Evolutionary conservation across 768 basidiomycete genomes (phyloP).

Genomic region (Kwoniella pini): DNA sequence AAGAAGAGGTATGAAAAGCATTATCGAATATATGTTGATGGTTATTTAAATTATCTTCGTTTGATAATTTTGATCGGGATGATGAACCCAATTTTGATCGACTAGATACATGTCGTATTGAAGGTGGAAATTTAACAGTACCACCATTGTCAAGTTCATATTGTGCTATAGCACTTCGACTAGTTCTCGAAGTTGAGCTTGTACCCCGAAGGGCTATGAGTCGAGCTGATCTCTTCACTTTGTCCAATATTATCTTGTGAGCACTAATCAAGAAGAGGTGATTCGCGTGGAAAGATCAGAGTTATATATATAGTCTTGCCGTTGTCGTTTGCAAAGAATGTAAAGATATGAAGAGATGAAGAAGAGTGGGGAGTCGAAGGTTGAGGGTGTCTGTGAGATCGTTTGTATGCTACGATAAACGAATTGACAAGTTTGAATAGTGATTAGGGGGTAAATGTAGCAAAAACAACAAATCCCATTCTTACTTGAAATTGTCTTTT

Average conservation of each 20-base stretch:
- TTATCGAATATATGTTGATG: not conserved
- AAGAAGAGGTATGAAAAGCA: constrained; percentile 5
- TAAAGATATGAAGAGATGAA: not conserved
- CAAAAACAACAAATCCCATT: not conserved
- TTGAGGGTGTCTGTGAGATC: too few species aligned
- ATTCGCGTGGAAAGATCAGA: too few species aligned
- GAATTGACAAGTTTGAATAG: not conserved
- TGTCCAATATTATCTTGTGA: not conserved
- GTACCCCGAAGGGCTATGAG: constrained; percentile 9
- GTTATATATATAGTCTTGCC: too few species aligned
- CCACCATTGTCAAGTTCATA: too few species aligned
- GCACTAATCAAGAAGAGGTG: too few species aligned
- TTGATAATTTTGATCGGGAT: not conserved
- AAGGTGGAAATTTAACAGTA: not conserved
- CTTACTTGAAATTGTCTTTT: too few species aligned
- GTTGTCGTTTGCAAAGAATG: too few species aligned
- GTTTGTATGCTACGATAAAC: too few species aligned
- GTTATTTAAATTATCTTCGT: not conserved
- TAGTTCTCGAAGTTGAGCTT: not conserved
- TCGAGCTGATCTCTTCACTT: constrained; percentile 5
- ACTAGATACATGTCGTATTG: not conserved
- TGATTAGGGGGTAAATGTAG: constrained; percentile 13
- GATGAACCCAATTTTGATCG: not conserved
- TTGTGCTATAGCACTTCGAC: not conserved
- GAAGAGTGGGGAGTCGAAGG: not conserved